phyloP scores from a whole-genome alignment of 805 yeast species.

The Kluyveromyces starmeri region DNA sequence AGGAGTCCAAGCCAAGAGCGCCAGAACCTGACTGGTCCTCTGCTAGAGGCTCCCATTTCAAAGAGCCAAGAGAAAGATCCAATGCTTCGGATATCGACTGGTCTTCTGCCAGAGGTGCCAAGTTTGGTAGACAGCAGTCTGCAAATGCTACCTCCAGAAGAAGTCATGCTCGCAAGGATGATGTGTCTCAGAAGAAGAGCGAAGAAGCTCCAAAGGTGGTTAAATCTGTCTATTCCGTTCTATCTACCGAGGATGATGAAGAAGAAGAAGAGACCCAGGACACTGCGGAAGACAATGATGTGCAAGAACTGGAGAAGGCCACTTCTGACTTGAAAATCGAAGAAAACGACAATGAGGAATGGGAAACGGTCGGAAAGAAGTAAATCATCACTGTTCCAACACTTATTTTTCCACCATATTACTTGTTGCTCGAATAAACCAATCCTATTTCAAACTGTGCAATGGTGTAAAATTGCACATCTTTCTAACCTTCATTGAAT shows the following conservation, averaged over 20 bases:
- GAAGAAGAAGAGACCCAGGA: conserved; percentile 23
- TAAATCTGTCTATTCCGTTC: conserved; percentile 42
- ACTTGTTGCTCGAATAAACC: too few species aligned
- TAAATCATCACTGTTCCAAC: neutral
- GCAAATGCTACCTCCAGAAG: conserved; percentile 3
- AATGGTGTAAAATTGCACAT: too few species aligned
- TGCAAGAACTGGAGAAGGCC: conserved; percentile 28
- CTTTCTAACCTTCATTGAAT: neutral
- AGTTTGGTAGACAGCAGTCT: conserved; percentile 12
- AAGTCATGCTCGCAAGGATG: conserved; percentile 17
- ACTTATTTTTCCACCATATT: neutral
- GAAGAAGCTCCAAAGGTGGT: conserved; percentile 30
- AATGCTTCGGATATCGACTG: conserved; percentile 35
- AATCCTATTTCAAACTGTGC: too few species aligned
- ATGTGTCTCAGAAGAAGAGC: conserved; percentile 8
- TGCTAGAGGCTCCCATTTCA: conserved; percentile 24
- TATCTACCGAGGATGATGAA: conserved; percentile 44
- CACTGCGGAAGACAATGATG: conserved; percentile 10
- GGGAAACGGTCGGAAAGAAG: conserved; percentile 35
- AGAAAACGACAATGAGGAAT: conserved; percentile 31
- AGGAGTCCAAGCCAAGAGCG: conserved; percentile 28
- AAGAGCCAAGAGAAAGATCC: conserved; percentile 16
- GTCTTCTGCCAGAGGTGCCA: conserved; percentile 44
- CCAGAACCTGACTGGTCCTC: conserved; percentile 41
- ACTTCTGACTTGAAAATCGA: conserved; percentile 34